Evolutionary conservation across 2,329 filamentous ascomycete species (phyloP), one percentile per base, ranked within the genome.

Genomic region (Thielaviopsis punctulata): DNA sequence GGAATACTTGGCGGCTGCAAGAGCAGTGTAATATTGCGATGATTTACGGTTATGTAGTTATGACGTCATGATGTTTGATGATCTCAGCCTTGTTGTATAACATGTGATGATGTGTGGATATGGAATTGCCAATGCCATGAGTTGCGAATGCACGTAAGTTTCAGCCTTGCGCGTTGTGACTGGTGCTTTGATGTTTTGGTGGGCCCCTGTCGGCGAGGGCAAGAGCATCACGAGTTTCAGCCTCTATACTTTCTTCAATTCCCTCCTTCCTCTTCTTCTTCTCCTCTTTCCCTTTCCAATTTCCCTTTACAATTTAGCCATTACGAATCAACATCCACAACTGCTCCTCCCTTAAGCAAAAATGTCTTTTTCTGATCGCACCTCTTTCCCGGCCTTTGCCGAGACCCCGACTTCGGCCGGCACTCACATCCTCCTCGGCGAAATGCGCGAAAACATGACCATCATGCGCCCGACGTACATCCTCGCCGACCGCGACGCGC

Each of bases 401-500:
- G 54, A 58, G 52, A 58, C 66, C 46, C 65, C 64, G 24, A 52
- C 51, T 3, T 27, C 52, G 27, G 48, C 51, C 25, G 36, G 48
- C 21, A n/a, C 46, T 47, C 43, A 52, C 48, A 45, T 39, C 49
- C 45, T 58, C 48, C 62, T 73, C 12, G 70, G 67, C 39, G 66
- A 72, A 52, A 62, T 73, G 52, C 68, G 68, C 55, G 64, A 72
- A 56, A 64, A 72, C 61, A 69, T 68, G 61, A 69, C 71, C 41
- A 70, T 74, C 57, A 73, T 65, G 19, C 68, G 72, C 56, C 71
- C 71, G 5, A 74, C 71, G 3, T 64, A 73, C 1, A 67, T 73
- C 49, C 65, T 66, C 18, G 61, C 62, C 30, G 71, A 74, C 62
- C 60, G 64, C 33, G 56, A 59, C 41, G 62, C 63, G 41, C 57